Conservation (phyloP, 768 basidiomycete species). For the Kwoniella pini region DNA sequence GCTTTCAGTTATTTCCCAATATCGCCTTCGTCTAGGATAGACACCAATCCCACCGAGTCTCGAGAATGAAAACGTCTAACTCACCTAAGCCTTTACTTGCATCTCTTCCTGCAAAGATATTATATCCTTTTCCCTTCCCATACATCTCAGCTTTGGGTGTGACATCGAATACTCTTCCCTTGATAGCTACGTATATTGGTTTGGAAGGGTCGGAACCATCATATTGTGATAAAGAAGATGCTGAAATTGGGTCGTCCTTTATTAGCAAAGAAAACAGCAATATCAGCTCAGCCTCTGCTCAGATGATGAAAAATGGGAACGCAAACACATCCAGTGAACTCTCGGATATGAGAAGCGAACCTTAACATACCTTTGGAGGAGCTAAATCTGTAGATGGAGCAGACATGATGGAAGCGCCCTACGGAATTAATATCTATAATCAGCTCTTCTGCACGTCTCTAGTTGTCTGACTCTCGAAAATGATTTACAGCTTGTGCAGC, state of each 20-base stretch:
- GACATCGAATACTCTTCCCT: slow-evolving; percentile 92
- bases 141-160: slow-evolving; percentile 82
- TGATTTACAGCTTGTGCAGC: slow-evolving; percentile 39
- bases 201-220: slow-evolving; percentile 67
- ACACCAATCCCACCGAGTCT: too few species aligned
- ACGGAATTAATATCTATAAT: not conserved
- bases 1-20: too few species aligned
- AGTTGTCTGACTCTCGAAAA: not conserved
- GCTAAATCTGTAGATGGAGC: slow-evolving; percentile 41
- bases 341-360: not conserved
- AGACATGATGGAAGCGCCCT: slow-evolving; percentile 51
- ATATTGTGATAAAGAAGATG: slow-evolving; percentile 66
- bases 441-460: not conserved
- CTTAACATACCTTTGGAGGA: slow-evolving; percentile 43
- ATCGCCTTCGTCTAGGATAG: too few species aligned
- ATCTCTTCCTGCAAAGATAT: slow-evolving; percentile 89
- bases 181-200: slow-evolving; percentile 90
- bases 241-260: slow-evolving; percentile 74
- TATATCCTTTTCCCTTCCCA: slow-evolving; percentile 65
- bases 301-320: too few species aligned
- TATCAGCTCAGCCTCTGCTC: not conserved
- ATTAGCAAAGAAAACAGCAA: not conserved
- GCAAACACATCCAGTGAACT: too few species aligned
- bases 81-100: slow-evolving; percentile 76
- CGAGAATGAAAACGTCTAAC: slow-evolving; percentile 18